Conservation (phyloP, 2,329 filamentous ascomycete genomes). For the Epichloe uncinata region DNA sequence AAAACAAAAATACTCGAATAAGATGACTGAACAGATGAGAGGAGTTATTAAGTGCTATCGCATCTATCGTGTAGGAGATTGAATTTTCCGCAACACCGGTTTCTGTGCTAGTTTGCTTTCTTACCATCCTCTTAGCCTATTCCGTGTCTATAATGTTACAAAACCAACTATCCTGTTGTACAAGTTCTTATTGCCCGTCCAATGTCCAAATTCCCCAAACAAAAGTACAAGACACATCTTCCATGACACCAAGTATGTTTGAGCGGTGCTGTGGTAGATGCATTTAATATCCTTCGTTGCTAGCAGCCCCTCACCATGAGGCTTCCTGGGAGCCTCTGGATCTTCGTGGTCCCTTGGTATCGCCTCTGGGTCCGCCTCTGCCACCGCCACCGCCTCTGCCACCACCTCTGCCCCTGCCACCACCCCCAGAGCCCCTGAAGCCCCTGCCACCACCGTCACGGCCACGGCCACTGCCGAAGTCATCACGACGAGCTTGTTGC, state of each 20-base stretch:
- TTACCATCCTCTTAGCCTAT: not conserved
- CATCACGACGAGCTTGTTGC: constrained; percentile 14
- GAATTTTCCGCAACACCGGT: constrained; percentile 1
- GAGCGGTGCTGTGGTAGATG: not conserved
- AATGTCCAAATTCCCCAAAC: not conserved
- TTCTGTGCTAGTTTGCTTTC: not conserved
- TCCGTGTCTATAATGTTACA: constrained; percentile 1
- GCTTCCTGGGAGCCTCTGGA: not conserved
- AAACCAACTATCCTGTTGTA: constrained; percentile 1
- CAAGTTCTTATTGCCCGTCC: not conserved
- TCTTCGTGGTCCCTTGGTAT: not conserved
- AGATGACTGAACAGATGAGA: not conserved
- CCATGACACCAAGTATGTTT: not conserved
- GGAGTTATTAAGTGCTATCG: not conserved
- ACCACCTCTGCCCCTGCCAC: not conserved
- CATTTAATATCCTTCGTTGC: not conserved
- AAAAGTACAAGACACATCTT: not conserved
- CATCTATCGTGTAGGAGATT: constrained; percentile 4
- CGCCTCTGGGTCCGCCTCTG: not conserved
- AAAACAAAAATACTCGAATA: not conserved
- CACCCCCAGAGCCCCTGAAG: not conserved
- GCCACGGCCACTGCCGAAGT: constrained; percentile 11
- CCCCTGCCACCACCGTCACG: constrained; percentile 10
- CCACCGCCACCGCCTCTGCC: constrained; percentile 6
- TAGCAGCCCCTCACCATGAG: not conserved